Evolutionary conservation across 768 basidiomycete genomes (phyloP).

Genomic region (Tulasnella sp.): DNA sequence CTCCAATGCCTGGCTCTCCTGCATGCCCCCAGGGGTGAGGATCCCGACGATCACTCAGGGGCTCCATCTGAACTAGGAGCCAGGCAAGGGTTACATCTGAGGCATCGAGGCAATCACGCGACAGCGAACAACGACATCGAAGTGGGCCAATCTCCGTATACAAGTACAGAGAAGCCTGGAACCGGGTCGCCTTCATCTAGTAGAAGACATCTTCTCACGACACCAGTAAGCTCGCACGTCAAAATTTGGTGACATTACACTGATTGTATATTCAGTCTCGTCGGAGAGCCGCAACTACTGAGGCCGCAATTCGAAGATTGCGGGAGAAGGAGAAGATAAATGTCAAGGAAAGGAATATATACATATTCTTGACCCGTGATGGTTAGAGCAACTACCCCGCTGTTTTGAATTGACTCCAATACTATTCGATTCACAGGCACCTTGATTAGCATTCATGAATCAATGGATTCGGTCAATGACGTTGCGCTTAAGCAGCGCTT

Average conservation of each 20-base stretch:
- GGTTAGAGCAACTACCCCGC: conserved; percentile 29
- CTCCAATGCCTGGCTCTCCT: conserved; percentile 45
- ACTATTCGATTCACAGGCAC: conserved; percentile 6
- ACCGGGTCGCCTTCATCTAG: too few species aligned
- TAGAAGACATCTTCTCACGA: too few species aligned
- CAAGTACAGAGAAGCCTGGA: too few species aligned
- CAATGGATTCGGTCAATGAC: conserved; percentile 23
- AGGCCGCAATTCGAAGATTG: conserved; percentile 25
- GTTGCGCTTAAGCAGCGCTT: conserved; percentile 47
- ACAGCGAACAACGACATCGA: background rate
- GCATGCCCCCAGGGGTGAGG: too few species aligned
- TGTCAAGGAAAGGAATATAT: conserved; percentile 49
- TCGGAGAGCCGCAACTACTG: background rate
- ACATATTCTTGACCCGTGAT: conserved; percentile 53
- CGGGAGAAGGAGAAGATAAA: conserved; percentile 45
- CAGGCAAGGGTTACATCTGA: too few species aligned
- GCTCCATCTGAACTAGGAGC: too few species aligned
- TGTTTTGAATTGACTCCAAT: background rate
- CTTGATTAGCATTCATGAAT: conserved; percentile 17
- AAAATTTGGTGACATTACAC: too few species aligned
- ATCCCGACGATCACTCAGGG: background rate
- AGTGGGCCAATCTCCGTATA: background rate
- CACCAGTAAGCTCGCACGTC: too few species aligned
- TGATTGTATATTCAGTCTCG: background rate
- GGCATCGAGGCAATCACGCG: too few species aligned